These are phyloP conservation scores for Plasmodium gaboni DNA, from an alignment of 169 alveolate species.

Conservation along the genomic window DNA sequence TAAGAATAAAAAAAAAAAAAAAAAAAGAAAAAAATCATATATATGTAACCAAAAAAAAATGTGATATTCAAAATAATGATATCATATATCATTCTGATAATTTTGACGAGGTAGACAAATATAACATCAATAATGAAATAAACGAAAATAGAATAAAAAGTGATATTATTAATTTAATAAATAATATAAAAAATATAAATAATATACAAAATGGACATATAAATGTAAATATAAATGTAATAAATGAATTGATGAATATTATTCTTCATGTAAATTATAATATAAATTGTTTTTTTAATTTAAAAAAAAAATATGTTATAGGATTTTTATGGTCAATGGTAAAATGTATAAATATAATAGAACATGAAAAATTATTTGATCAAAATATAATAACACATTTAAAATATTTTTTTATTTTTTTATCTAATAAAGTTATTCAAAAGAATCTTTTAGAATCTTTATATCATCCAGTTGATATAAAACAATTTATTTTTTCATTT, in stretches of 20 bases:
- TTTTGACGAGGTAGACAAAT: not conserved
- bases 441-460: not conserved
- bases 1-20: not conserved
- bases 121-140: not conserved
- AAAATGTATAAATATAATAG: conserved; percentile 22
- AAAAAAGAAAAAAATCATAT: not conserved
- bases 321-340: conserved; percentile 51
- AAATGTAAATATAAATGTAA: not conserved
- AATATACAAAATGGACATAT: not conserved
- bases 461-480: conserved; percentile 1
- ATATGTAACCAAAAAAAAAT: not conserved
- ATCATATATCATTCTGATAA: too few species aligned
- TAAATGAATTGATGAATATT: not conserved
- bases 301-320: conserved; percentile 46
- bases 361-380: conserved; percentile 5
- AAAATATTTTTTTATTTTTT: conserved; percentile 19
- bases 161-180: conserved; percentile 13
- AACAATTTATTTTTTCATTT: conserved; percentile 38
- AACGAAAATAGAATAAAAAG: not conserved
- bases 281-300: not conserved
- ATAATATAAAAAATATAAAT: conserved; percentile 19
- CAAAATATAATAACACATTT: not conserved
- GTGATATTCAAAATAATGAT: too few species aligned
- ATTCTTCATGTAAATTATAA: conserved; percentile 11
- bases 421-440: conserved; percentile 13